Evolutionary conservation across 208 protist genomes (phyloP), one percentile per base, ranked within the genome.

Genomic region (Leishmania braziliensis): DNA sequence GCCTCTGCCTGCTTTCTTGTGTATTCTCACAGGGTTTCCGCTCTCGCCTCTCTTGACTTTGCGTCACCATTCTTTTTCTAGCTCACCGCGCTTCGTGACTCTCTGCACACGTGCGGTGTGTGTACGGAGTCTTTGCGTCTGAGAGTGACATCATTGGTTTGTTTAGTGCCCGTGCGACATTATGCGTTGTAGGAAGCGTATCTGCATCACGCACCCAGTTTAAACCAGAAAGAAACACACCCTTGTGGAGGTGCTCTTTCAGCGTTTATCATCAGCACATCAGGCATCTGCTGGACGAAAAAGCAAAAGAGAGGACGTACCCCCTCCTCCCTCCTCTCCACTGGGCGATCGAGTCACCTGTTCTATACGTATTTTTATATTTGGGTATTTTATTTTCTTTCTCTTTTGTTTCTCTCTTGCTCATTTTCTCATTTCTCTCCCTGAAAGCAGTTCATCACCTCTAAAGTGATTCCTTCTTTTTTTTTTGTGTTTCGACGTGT

Each of bases 1-100:
- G 43, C 46, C 4, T 60, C 53, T 58, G 36, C 46, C 46, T 75
- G 33, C 29, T 80, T 80, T 12, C 69, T 26, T 66, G 36, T 65
- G 43, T 62, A 3, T 80, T 80, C 66, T 69, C 58, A 53, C 10
- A 80, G 39, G n/a, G 78, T 75, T 72, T 26, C 63, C 76, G 65
- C 56, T 86, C n/a, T 51, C 8, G 50, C 54, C 56, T 77, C 29
- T 76, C 58, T 18, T 86, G 26, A 46, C 20, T 78, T 65, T 66
- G 62, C 6, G 62, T 29, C 39, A 50, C 18, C 36, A 9, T 53
- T 50, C 53, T 50, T 62, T 50, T 54, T 53, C n/a, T 58, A 46
- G 39, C 8, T 39, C 58, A 68, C 79, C 71, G 56, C 33, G 3
- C 72, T 75, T 63, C 26, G 54, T 70, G 29, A 18, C 50, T 62